phyloP scores from a whole-genome alignment of 345 rosid genomes.

The Eutrema yunnanense region DNA sequence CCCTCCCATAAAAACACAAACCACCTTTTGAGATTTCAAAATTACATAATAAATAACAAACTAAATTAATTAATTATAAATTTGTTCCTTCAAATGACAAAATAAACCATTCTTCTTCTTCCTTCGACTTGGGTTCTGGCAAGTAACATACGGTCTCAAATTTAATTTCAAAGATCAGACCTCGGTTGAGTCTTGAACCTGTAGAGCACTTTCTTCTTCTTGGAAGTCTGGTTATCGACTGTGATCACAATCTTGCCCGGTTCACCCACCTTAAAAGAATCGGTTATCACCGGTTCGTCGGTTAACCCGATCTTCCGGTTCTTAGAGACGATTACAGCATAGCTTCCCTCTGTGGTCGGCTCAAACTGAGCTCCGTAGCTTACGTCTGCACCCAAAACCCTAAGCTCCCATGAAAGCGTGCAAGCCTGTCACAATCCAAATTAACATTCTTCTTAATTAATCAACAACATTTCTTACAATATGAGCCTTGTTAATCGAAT shows the following conservation, averaged over 20 bases:
- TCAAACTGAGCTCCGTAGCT: slow-evolving; percentile 74
- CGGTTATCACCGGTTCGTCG: slow-evolving; percentile 57
- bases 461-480: background rate
- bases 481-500: background rate
- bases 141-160: background rate
- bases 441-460: background rate
- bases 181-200: slow-evolving; percentile 68
- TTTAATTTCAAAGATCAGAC: slow-evolving; percentile 13
- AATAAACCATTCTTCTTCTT: background rate
- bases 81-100: slow-evolving; percentile 5
- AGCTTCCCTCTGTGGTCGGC: slow-evolving; percentile 56
- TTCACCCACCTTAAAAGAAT: slow-evolving; percentile 59
- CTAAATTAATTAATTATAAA: slow-evolving; percentile 14
- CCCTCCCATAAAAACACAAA: slow-evolving; percentile 7
- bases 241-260: slow-evolving; percentile 70
- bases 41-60: slow-evolving; percentile 26
- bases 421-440: slow-evolving; percentile 39
- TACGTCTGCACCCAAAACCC: slow-evolving; percentile 82
- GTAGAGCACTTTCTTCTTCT: slow-evolving; percentile 88
- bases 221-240: slow-evolving; percentile 64
- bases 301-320: slow-evolving; percentile 42
- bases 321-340: slow-evolving; percentile 74
- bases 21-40: slow-evolving; percentile 20
- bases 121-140: background rate
- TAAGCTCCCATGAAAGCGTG: slow-evolving; percentile 58